phyloP scores from a whole-genome alignment of 1,139 yeast genomes.

The Pichia sp. region DNA sequence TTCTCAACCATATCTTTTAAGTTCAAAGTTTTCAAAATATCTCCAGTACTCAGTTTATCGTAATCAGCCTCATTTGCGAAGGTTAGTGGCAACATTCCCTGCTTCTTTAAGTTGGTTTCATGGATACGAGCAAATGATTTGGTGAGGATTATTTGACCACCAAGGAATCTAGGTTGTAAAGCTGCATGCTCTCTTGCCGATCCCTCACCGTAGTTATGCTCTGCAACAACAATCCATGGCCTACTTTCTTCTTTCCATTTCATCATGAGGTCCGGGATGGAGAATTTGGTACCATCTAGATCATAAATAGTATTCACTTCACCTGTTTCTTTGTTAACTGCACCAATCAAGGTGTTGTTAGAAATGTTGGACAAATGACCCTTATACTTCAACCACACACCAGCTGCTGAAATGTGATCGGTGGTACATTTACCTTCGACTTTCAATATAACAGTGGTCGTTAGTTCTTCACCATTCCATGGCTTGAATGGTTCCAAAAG shows the following conservation, averaged over 20 bases:
- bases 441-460: conserved; percentile 71
- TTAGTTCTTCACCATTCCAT: conserved; percentile 80
- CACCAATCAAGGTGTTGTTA: conserved; percentile 92
- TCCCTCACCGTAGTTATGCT: conserved; percentile 98
- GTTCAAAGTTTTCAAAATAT: conserved; percentile 71
- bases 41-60: conserved; percentile 74
- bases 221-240: conserved; percentile 96
- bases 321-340: conserved; percentile 93
- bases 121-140: conserved; percentile 97
- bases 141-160: conserved; percentile 83
- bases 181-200: conserved; percentile 99
- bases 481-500: conserved; percentile 82
- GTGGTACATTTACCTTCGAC: conserved; percentile 98
- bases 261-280: conserved; percentile 95
- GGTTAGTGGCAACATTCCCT: conserved; percentile 92
- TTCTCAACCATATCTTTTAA: conserved; percentile 73
- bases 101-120: conserved; percentile 88
- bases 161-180: conserved; percentile 86
- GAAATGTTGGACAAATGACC: conserved; percentile 96
- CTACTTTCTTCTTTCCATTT: conserved; percentile 82
- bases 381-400: conserved; percentile 98
- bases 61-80: conserved; percentile 88
- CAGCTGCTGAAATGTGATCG: conserved; percentile 98
- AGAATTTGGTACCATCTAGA: conserved; percentile 68
- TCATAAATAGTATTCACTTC: conserved; percentile 90